These are phyloP conservation scores for Phytophthora citrophthora DNA, from an alignment of 352 stramenopile species.

Conservation along the genomic window DNA sequence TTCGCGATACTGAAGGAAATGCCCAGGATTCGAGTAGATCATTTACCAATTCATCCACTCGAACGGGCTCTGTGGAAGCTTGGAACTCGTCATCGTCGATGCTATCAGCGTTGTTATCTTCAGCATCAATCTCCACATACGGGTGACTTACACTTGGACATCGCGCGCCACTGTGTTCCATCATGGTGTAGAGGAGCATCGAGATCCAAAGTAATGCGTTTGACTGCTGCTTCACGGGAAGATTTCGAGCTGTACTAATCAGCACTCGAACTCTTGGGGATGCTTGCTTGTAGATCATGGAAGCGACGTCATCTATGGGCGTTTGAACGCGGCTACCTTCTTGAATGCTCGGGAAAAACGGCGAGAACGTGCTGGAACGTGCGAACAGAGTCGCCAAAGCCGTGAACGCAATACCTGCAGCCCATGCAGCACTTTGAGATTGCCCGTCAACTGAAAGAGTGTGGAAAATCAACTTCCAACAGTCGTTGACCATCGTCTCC, in stretches of 20 bases:
- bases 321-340: constrained; percentile 42
- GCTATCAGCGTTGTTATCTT: constrained; percentile 21
- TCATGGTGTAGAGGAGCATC: constrained; percentile 87
- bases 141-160: constrained; percentile 73
- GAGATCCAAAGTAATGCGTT: constrained; percentile 67
- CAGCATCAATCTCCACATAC: constrained; percentile 73
- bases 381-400: constrained; percentile 70
- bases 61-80: constrained; percentile 52
- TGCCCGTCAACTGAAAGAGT: constrained; percentile 42
- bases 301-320: constrained; percentile 69
- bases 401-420: constrained; percentile 55
- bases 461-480: constrained; percentile 86
- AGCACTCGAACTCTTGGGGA: constrained; percentile 63
- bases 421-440: constrained; percentile 20
- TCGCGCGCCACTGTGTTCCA: constrained; percentile 71
- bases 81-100: constrained; percentile 49
- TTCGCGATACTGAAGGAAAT: constrained; percentile 51
- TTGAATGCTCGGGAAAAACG: constrained; percentile 30
- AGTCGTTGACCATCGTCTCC: constrained; percentile 75
- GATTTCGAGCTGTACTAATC: constrained; percentile 42
- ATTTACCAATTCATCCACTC: constrained; percentile 61
- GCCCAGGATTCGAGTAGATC: constrained; percentile 65
- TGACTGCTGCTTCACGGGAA: constrained; percentile 67
- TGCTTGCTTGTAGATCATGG: constrained; percentile 71
- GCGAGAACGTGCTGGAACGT: constrained; percentile 45